Evolutionary conservation across 2,329 filamentous ascomycete species (phyloP), one percentile per base, ranked within the genome.

Genomic region (Cytospora mali): DNA sequence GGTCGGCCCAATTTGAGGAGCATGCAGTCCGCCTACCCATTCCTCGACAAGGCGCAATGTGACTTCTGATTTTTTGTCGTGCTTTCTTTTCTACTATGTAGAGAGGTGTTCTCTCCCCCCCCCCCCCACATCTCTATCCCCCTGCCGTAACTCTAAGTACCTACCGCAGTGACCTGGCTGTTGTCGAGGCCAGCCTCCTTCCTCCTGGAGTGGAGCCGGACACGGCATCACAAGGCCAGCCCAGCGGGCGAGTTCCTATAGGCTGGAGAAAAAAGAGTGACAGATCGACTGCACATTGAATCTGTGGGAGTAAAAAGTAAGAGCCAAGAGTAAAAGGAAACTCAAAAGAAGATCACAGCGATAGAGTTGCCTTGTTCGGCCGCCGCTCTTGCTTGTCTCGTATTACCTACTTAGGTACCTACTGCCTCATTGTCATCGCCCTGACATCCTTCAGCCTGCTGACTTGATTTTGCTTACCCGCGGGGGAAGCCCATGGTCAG

Each of bases 281-380:
- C 39, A n/a, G 39, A 21, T n/a, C n/a, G 39, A 10, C 18, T 21
- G 18, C 39, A 46, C 35, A n/a, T 16, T 16, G 18, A 11, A 21
- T 21, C 7, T 10, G 39, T 35, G 33, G 46, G n/a, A 5, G 14
- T 23, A 33, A 4, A 29, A 28, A 5, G 14, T 23, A 33, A 4
- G 25, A 28, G 16, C 6, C 7, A 50, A 23, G 29, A 11, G 23
- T 11, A 35, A 21, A 27, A 48, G 18, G 48, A 29, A 27, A 13
- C 21, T 14, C 25, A 18, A 23, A 42, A 42, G 9, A n/a, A 21
- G 18, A 18, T 18, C n/a, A 21, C 11, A 23, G 10, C 23, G 42
- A 23, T 46, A 46, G 21, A 56, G 46, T 61, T 62, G 48, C 62
- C 62, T 52, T 46, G 25, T 53, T 55, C 21, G 23, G 58, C 48